Percentiles rank a stretch among this genome's conserved stretches.
Evolutionary conservation across 495 filamentous ascomycete species (phyloP).

Genomic region (Xylaria intraflava): DNA sequence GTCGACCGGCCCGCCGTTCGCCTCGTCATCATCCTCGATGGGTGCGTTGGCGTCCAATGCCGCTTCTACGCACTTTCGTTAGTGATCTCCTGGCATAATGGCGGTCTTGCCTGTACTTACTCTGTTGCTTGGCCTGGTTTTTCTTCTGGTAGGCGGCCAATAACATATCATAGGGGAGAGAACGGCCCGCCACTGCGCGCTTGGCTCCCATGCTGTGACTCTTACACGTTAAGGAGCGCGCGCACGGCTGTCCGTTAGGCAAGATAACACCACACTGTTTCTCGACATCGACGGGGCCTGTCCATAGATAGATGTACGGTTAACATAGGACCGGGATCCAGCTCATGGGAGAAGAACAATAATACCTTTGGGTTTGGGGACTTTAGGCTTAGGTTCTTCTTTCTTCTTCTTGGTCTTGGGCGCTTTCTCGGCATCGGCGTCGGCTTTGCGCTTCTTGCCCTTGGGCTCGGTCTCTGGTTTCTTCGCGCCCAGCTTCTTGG

Average conservation of each 20-base stretch:
- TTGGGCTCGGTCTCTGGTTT: constrained; percentile 63
- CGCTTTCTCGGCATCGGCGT: constrained; percentile 64
- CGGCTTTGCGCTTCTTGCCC: constrained; percentile 91
- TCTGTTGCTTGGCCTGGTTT: constrained; percentile 96
- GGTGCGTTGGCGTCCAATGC: constrained; percentile 91
- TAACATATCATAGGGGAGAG: constrained; percentile 90
- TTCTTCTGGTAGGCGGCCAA: constrained; percentile 95
- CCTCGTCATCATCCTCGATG: constrained; percentile 77
- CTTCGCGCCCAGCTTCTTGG: constrained; percentile 65
- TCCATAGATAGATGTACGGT: constrained; percentile 12
- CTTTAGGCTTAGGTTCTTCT: constrained; percentile 88
- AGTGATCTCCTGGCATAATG: neutral
- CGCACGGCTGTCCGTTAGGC: constrained; percentile 76
- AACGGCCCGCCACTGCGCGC: constrained; percentile 79
- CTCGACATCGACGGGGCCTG: constrained; percentile 87
- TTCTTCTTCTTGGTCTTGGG: constrained; percentile 89
- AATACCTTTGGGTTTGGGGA: constrained; percentile 74
- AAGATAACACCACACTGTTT: constrained; percentile 91
- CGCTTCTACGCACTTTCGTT: constrained; percentile 52
- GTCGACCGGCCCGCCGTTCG: constrained; percentile 68
- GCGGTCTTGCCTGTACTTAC: constrained; percentile 40
- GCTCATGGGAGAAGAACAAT: neutral
- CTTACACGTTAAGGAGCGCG: constrained; percentile 90
- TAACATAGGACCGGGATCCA: neutral
- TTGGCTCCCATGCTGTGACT: constrained; percentile 96